Evolutionary conservation across 257 asterid species (phyloP).

Genomic region (Parsonsia alboflavescens): DNA sequence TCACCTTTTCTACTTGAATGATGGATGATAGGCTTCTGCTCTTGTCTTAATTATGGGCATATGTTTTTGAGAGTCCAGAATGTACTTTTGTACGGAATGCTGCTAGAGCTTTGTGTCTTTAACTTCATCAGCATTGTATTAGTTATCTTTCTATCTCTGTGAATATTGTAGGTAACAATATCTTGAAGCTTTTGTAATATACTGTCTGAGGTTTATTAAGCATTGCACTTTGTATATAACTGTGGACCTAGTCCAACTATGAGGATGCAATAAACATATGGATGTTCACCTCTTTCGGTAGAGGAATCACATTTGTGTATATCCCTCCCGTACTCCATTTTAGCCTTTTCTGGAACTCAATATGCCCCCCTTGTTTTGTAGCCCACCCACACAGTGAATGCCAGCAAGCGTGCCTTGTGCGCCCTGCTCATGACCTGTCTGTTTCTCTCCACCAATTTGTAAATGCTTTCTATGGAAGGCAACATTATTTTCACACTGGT

Average conservation of each 20-base stretch:
- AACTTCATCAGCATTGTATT: not conserved
- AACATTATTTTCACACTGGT: not conserved
- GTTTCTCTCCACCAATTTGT: not conserved
- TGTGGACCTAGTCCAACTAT: not conserved
- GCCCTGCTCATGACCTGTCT: not conserved
- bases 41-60: conserved; percentile 5
- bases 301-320: not conserved
- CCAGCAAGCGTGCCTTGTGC: not conserved
- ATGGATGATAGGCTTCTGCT: conserved; percentile 15
- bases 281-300: not conserved
- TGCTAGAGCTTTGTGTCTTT: not conserved
- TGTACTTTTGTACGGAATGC: not conserved
- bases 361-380: not conserved
- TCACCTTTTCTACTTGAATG: not conserved
- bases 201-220: not conserved
- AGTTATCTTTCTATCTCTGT: not conserved
- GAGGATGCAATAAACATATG: conserved; percentile 5
- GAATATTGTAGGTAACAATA: conserved; percentile 9
- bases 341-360: not conserved
- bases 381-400: not conserved
- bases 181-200: not conserved
- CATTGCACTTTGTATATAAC: not conserved
- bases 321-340: not conserved
- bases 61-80: conserved; percentile 10
- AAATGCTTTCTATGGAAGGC: not conserved